Evolutionary conservation across 75 land plant genomes (phyloP), one percentile per base, ranked within the genome.

Genomic region (Sequoia sempervirens): DNA sequence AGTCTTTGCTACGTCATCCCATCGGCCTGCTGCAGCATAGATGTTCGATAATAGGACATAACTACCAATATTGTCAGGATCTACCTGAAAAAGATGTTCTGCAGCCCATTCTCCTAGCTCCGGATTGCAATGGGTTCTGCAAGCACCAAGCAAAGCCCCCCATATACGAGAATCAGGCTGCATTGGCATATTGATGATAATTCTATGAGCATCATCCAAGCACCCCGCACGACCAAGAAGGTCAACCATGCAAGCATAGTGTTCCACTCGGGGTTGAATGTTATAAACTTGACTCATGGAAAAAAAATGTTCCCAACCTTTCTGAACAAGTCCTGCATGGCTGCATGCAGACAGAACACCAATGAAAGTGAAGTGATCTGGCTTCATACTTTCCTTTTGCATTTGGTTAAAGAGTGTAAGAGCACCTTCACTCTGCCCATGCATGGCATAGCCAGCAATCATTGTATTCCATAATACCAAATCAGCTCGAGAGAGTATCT

Each of bases 171-270:
- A 85, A 20, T 82, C 69, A 45, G 81, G 72, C 26, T 91, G 86
- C 9, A 93, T 88, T 3, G 92, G 75, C 88, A 90, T 89, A 6
- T 84, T 82, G 40, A 86, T 79, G 38, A 93, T 89, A 28, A 93
- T 86, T 34, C 89, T 83, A 2, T 84, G 34, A 28, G 93, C 93
- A 75, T 92, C 95, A 56, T 43, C 80, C n/a, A 93, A 82, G 82
- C 84, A 85, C 41, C 95, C 95, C 18, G 93, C 86, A 32, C 91
- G 93, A 14, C 95, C 93, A 80, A 84, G 84, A 28, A 93, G 85
- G 72, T 68, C 72, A 30, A 68, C 72, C 72, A 68, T 68, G 72
- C 72, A 68, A 30, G 72, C 72, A 68, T 68, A 90, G 84, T 93
- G 95, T 41, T 92, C 90, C 58, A 81, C 36, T 38, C 75, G 70